Base-by-base conservation (phyloP, 768 basidiomycete genomes). In the Dacryopinax primogenitus region DNA sequence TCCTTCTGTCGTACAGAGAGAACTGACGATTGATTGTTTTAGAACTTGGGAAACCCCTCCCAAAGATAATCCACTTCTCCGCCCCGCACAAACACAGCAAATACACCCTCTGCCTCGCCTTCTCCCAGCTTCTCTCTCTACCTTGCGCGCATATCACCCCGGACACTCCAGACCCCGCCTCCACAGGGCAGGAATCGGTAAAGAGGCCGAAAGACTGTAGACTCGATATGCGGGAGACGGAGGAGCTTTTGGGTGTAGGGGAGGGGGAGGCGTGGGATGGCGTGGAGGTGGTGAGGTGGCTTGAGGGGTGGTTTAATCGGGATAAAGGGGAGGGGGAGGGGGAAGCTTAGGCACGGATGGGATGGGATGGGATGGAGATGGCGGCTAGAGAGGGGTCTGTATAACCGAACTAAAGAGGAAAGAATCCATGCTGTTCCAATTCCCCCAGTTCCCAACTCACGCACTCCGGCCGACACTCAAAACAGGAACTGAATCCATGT, bases 21-120 rank as follows among this genome's bases (percentile, higher is more conserved):
- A 44, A n/a, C 45, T 63, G 41, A 45, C 61, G 18, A 30, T 9
- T 21, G 2, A 63, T 63, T 47, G 6, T n/a, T 12, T 28, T 65
- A 82, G 81, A 74, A 39, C 68, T 77, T 13, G 70, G 75, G 63
- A 70, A 71, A 7, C 68, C 79, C 1, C 77, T 90, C 21, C 89
- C 90, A 0, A 78, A 82, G 0, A 86, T 96, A 62, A 67, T 97
- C 2, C 95, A 97, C 75, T 97, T 91, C 74, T 88, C 92, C 2
- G 84, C 83, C 1, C 81, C 83, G 18, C 87, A 90, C 70, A 84
- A 88, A 1, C 84, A 87, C 73, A 96, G 93, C 9, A 98, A 98
- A 77, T 96, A 93, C 76, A 88, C 88, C 70, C 96, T 97, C 68
- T 92, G 90, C 72, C 77, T 89, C 32, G 78, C 88, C 36, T 89